Evolutionary conservation across 768 basidiomycete species (phyloP), one percentile per base, ranked within the genome.

Genomic region (Trametes coccinea): DNA sequence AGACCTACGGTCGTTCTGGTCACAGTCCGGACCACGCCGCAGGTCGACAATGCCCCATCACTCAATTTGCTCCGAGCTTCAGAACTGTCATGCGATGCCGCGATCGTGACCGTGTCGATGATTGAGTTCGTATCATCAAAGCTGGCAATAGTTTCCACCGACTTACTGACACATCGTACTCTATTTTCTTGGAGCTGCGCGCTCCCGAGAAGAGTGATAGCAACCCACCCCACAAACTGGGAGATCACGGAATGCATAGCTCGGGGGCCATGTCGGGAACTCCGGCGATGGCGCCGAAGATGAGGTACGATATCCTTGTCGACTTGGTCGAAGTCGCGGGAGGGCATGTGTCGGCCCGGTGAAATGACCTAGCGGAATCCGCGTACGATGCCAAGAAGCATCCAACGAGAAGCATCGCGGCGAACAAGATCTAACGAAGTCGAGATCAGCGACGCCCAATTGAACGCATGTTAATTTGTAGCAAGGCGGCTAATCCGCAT

Each of bases 51-150:
- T 43, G 34, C 14, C 22, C 17, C 57, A 59, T 59, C 57, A 59
- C 34, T 59, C 57, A 59, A 51, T 51, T 51, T 59, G 49, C 31
- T 14, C 16, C 9, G 14, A 16, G 29, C 45, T 33, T 27, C 39
- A 45, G 49, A 44, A n/a, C 47, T 50, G 41, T 43, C 48, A 41
- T 44, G n/a, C 40, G 30, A 43, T 10, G 29, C 48, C 29, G 34
- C 48, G 40, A n/a, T 43, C 3, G 13, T 59, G 41, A 22, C 30
- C 49, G 5, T 37, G 31, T n/a, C 41, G 2, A 22, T 59, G 57
- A 51, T 51, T 43, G 33, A 45, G 57, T 59, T 59, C 22, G 17
- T 3, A 37, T 44, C 57, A 59, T 51, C 57, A 43, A 31, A 31
- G 29, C n/a, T 37, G 34, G 34, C 22, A 22, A 22, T 22, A 37